Conservation (phyloP, 2,329 filamentous ascomycete species). For the Fusarium camptoceras region DNA sequence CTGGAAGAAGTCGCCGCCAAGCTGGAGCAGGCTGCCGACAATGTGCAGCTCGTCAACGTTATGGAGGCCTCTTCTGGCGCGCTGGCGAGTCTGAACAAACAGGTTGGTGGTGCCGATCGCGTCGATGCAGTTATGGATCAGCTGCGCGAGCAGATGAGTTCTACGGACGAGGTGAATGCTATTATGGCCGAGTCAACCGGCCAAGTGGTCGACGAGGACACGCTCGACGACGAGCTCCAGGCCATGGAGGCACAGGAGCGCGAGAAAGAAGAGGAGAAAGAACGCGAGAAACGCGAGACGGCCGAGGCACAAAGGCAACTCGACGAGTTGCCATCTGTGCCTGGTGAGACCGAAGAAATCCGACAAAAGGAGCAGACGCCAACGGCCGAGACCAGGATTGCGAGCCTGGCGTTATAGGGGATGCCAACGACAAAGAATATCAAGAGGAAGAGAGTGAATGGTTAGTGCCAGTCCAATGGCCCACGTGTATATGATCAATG, state of each 20-base stretch:
- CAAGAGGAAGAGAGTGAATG: slow-evolving; percentile 39
- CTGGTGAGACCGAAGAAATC: slow-evolving; percentile 52
- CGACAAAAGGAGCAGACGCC: slow-evolving; percentile 47
- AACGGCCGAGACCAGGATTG: slow-evolving; percentile 55
- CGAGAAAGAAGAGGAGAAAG: slow-evolving; percentile 62
- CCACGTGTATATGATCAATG: slow-evolving; percentile 34
- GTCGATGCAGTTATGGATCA: slow-evolving; percentile 82
- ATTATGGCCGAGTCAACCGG: slow-evolving; percentile 75
- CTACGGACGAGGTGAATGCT: slow-evolving; percentile 83
- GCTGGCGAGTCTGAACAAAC: slow-evolving; percentile 77
- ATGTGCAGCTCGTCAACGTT: slow-evolving; percentile 83
- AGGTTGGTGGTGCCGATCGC: slow-evolving; percentile 79
- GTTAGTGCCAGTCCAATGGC: slow-evolving; percentile 6
- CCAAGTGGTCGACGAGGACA: slow-evolving; percentile 76
- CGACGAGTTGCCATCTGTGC: slow-evolving; percentile 60
- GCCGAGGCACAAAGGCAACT: slow-evolving; percentile 65
- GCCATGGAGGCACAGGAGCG: slow-evolving; percentile 73
- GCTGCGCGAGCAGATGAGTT: slow-evolving; percentile 82
- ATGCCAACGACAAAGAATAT: slow-evolving; percentile 41
- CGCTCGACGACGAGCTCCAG: slow-evolving; percentile 89
- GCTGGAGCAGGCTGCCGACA: slow-evolving; percentile 86
- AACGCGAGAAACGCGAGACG: slow-evolving; percentile 58
- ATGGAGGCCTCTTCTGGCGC: slow-evolving; percentile 83
- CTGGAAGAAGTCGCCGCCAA: slow-evolving; percentile 85
- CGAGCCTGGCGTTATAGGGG: slow-evolving; percentile 47